Evolutionary conservation across 2,329 filamentous ascomycete species (phyloP).

Genomic region (Cordyceps tenuipes): DNA sequence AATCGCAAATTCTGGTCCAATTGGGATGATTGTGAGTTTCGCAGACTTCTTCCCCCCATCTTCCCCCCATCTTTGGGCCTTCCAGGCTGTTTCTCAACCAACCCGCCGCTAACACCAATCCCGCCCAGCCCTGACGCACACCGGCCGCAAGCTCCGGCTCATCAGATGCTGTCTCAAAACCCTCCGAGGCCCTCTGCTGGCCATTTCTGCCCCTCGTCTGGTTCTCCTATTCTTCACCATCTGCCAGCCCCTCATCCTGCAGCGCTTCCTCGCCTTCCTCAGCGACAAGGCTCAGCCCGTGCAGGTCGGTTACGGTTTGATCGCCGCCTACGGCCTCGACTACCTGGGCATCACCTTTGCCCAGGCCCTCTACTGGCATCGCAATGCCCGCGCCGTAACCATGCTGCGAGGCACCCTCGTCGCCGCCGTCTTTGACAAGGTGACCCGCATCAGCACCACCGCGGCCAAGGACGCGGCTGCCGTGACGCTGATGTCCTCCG

Average conservation of each 20-base stretch:
- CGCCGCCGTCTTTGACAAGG: slow-evolving; percentile 27
- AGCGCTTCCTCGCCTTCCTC: slow-evolving; percentile 25
- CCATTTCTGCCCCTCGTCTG: slow-evolving; percentile 24
- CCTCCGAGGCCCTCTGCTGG: slow-evolving; percentile 22
- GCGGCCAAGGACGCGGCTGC: slow-evolving; percentile 25
- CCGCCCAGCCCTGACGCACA: not conserved
- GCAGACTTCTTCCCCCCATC: not conserved
- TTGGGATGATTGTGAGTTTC: slow-evolving; percentile 22
- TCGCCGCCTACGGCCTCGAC: slow-evolving; percentile 26
- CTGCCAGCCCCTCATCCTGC: slow-evolving; percentile 29
- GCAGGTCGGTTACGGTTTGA: slow-evolving; percentile 23
- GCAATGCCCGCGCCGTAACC: slow-evolving; percentile 25
- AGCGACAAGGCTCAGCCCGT: slow-evolving; percentile 18
- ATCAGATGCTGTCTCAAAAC: slow-evolving; percentile 21
- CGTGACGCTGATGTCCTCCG: slow-evolving; percentile 34
- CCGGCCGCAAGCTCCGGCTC: slow-evolving; percentile 18
- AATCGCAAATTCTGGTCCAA: slow-evolving; percentile 23
- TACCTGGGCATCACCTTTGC: slow-evolving; percentile 25
- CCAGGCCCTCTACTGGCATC: slow-evolving; percentile 24
- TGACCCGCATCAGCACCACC: slow-evolving; percentile 22
- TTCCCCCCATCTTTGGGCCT: not conserved
- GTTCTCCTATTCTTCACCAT: slow-evolving; percentile 27
- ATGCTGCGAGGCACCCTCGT: slow-evolving; percentile 25
- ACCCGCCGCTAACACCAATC: not conserved
- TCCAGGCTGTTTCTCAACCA: not conserved